Conservation (phyloP, 1,284 basidiomycete species). For the Ustilago esculenta region DNA sequence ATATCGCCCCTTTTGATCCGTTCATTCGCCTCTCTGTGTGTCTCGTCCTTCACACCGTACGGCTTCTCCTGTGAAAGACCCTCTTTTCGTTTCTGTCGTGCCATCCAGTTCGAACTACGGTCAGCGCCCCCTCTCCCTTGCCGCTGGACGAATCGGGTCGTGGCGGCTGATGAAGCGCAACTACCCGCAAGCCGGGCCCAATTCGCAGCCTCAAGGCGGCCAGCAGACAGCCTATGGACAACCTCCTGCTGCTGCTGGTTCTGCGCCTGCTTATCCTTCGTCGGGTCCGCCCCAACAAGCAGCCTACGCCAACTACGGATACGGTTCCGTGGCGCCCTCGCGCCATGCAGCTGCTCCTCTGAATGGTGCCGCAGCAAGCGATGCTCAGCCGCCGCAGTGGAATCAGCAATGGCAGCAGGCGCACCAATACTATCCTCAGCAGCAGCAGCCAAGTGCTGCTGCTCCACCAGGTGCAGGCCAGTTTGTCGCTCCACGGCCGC, state of each 20-base stretch:
- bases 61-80: too few relatives aligned
- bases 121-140: neutral
- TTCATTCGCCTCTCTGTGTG: too few relatives aligned
- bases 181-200: conserved; percentile 18
- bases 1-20: too few relatives aligned
- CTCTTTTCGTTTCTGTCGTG: neutral
- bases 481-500: conserved; percentile 15
- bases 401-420: conserved; percentile 52
- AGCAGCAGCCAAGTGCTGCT: conserved; percentile 30
- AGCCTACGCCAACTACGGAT: conserved; percentile 57
- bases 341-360: conserved; percentile 10
- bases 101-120: neutral
- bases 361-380: conserved; percentile 9
- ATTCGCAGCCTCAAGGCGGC: conserved; percentile 15
- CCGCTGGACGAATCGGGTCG: neutral
- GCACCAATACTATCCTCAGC: conserved; percentile 45
- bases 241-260: conserved; percentile 37
- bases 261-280: conserved; percentile 35
- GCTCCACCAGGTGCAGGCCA: conserved; percentile 11
- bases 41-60: neutral
- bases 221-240: conserved; percentile 21
- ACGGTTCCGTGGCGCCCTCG: conserved; percentile 33
- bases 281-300: conserved; percentile 17
- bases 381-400: conserved; percentile 46
- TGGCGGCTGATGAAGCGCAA: conserved; percentile 25